Evolutionary conservation across 2,329 filamentous ascomycete genomes (phyloP), one percentile per base, ranked within the genome.

Genomic region (Trichoderma arundinaceum): DNA sequence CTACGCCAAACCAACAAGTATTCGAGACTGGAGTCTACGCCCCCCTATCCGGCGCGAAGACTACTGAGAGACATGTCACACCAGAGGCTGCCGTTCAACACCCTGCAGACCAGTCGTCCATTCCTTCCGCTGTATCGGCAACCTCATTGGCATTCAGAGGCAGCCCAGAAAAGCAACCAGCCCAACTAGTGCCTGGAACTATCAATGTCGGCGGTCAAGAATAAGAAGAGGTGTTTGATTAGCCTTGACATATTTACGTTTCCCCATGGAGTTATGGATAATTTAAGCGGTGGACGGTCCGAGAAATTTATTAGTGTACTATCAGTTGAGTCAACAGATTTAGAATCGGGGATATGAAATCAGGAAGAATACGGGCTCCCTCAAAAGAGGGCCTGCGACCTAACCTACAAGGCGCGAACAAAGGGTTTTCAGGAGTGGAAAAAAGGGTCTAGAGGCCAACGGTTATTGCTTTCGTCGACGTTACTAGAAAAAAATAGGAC

Each of bases 101-200:
- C 43, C 49, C 52, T 33, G 64, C 66, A 53, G 63, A 48, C 17
- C 65, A 69, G 32, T 73, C 74, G 9, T 71, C 73, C 19, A 78
- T 76, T 4, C 71, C 76, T 12, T 71, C 72, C 9, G 68, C 75
- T 7, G 74, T 77, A 41, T 74, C 77, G 58, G 73, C 80, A 32
- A 83, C 81, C 13, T 77, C 83, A 35, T 75, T 89, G 71, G 85
- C 86, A 71, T 86, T 86, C 77, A 83, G 86, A 72, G 84, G 84
- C 69, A 88, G 86, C 71, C 86, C 86, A 28, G 87, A 88, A 72
- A 88, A 88, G 77, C 72, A 78, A 58, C 77, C 70, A 12, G 41
- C 35, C 12, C 43, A 77, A 39, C 71, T 74, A 8, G 71, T 67
- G 28, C 69, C 19, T 70, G 59, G 57, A 33, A 70, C 76, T 17